phyloP scores from a whole-genome alignment of 2,329 filamentous ascomycete species.

The Botrytis galanthina region DNA sequence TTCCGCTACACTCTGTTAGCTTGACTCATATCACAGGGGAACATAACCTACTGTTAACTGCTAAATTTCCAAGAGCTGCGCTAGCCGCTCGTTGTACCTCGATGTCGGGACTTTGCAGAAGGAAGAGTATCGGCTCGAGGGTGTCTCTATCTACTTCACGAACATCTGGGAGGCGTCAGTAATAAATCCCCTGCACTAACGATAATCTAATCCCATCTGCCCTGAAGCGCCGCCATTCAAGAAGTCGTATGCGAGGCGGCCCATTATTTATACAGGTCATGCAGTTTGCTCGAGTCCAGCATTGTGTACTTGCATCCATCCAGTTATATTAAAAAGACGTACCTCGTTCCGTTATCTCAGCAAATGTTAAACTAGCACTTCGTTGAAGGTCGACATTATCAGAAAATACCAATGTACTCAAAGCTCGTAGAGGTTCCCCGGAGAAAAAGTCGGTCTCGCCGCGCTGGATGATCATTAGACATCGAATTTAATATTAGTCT shows the following conservation, averaged over 20 bases:
- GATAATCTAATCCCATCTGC: background rate
- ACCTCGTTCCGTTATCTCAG: slow-evolving; percentile 98
- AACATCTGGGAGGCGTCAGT: slow-evolving; percentile 65
- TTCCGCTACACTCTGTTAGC: slow-evolving; percentile 67
- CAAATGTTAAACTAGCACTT: slow-evolving; percentile 96
- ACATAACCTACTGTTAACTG: slow-evolving; percentile 79
- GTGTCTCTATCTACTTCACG: slow-evolving; percentile 93
- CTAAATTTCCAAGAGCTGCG: slow-evolving; percentile 90
- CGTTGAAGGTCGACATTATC: slow-evolving; percentile 98
- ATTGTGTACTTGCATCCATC: background rate
- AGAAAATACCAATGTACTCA: slow-evolving; percentile 96
- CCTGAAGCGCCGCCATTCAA: background rate
- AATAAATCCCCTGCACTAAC: background rate
- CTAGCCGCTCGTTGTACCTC: slow-evolving; percentile 97
- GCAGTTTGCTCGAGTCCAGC: background rate
- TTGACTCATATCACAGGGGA: slow-evolving; percentile 5
- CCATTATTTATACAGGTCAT: background rate
- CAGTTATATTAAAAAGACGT: slow-evolving; percentile 38
- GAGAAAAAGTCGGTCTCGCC: slow-evolving; percentile 98
- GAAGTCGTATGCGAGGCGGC: background rate
- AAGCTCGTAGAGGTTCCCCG: slow-evolving; percentile 86
- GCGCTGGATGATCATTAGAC: slow-evolving; percentile 51
- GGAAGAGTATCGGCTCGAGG: slow-evolving; percentile 90
- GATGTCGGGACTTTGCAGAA: slow-evolving; percentile 92
- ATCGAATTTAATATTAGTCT: background rate